phyloP scores from a whole-genome alignment of 148 eudicot species.

The Talinum fruticosum region DNA sequence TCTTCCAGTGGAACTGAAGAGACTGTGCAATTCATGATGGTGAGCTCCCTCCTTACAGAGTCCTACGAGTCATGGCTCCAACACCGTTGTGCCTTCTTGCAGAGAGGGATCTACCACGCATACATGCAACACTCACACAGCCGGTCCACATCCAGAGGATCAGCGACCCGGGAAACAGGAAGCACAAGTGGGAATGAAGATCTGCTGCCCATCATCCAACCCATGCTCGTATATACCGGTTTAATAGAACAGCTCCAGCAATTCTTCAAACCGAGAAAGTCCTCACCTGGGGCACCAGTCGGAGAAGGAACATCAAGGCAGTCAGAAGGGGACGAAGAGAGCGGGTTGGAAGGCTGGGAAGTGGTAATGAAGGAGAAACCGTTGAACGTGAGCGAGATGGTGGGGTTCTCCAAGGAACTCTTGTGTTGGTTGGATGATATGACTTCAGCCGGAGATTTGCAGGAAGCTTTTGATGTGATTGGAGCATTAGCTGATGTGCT shows the following conservation, averaged over 20 bases:
- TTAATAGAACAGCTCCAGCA: conserved; percentile 88
- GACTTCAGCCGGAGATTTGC: conserved; percentile 60
- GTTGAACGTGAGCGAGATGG: conserved; percentile 79
- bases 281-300: conserved; percentile 15
- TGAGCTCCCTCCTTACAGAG: conserved; percentile 83
- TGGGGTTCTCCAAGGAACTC: conserved; percentile 74
- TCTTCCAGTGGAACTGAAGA: conserved; percentile 70
- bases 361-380: conserved; percentile 76
- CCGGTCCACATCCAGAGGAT: conserved; percentile 43
- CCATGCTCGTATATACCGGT: conserved; percentile 96
- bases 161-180: conserved; percentile 27
- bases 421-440: conserved; percentile 83
- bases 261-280: conserved; percentile 67
- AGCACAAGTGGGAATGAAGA: conserved; percentile 38
- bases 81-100: conserved; percentile 79
- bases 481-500: conserved; percentile 83
- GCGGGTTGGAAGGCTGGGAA: conserved; percentile 78
- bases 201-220: conserved; percentile 61
- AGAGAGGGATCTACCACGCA: conserved; percentile 91
- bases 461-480: conserved; percentile 82
- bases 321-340: conserved; percentile 45
- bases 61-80: conserved; percentile 91
- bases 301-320: conserved; percentile 37
- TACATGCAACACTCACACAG: conserved; percentile 80
- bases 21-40: conserved; percentile 98